Conservation (phyloP, 2,329 filamentous ascomycete genomes). For the Plectosphaerella cucumerina region DNA sequence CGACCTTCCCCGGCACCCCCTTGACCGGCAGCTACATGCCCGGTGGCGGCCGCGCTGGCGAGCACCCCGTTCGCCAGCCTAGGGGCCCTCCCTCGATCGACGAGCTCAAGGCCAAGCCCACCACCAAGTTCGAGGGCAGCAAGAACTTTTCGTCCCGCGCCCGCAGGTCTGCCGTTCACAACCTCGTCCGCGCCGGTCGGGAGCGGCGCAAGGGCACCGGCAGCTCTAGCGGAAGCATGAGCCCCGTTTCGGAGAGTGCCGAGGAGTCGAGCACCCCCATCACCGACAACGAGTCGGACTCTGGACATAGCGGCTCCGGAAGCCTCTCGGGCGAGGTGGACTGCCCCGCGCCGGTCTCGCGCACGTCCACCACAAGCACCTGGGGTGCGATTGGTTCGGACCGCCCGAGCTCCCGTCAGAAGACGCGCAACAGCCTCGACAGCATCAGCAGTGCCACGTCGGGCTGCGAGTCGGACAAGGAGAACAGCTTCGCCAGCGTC, state of each 20-base stretch:
- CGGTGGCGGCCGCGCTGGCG: slow-evolving; percentile 86
- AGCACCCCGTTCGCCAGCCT: slow-evolving; percentile 90
- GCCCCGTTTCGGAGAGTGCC: slow-evolving; percentile 79
- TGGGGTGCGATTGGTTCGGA: slow-evolving; percentile 84
- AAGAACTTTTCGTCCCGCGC: slow-evolving; percentile 95
- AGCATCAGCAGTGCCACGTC: slow-evolving; percentile 58
- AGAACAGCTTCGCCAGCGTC: slow-evolving; percentile 60
- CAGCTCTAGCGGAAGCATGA: slow-evolving; percentile 72
- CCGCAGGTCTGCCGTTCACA: slow-evolving; percentile 86
- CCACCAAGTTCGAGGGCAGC: slow-evolving; percentile 90
- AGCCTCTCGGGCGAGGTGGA: slow-evolving; percentile 73
- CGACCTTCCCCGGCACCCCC: slow-evolving; percentile 75
- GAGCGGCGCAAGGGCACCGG: slow-evolving; percentile 76
- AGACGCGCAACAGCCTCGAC: slow-evolving; percentile 57
- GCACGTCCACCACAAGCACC: slow-evolving; percentile 68
- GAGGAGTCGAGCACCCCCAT: slow-evolving; percentile 63
- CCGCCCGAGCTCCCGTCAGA: slow-evolving; percentile 68
- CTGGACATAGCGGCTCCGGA: slow-evolving; percentile 68
- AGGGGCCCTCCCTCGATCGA: slow-evolving; percentile 88
- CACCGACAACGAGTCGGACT: slow-evolving; percentile 72
- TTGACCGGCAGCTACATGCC: slow-evolving; percentile 85
- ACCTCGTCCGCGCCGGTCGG: slow-evolving; percentile 83
- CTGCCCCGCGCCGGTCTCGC: slow-evolving; percentile 67
- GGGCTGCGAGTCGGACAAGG: slow-evolving; percentile 42
- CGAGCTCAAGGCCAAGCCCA: slow-evolving; percentile 85